Base-by-base conservation (phyloP, 441 rosid genomes). In the Viola pubescens region DNA sequence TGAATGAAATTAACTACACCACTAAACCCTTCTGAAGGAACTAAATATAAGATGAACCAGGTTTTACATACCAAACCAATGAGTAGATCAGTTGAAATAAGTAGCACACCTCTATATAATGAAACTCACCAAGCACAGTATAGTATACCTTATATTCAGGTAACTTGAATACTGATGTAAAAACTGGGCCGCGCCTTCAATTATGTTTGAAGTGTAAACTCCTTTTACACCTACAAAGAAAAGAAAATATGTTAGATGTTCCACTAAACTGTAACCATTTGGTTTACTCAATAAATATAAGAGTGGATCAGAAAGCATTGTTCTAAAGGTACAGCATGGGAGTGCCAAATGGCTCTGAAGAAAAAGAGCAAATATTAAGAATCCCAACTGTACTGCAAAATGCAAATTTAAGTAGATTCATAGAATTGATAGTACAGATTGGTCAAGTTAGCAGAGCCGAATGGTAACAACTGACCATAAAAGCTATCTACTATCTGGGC, bases 141-240 rank as follows among this genome's bases (percentile, higher is more conserved):
- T 52, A 37, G 13, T 67, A 68, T 76, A 89, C 97, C 89, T 81
- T 62, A 51, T 61, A 68, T 71, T 75, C 63, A 81, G 70, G 66
- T 63, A 81, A 73, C 79, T 62, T 53, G 87, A 66, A 76, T 89
- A 92, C 4, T 84, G 82, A 71, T 67, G 67, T 16, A 89, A 61
- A 77, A 84, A 89, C 40, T 37, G 66, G 62, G 77, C 69, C 56
- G 91, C 97, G 64, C 82, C 79, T 69, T 81, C 85, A 48, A 79
- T 77, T 46, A 83, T 79, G 75, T 55, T 78, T 56, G 98, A 89
- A 70, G 84, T 77, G 74, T 89, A 92, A 58, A 74, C 76, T 72
- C 91, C 91, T 80, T 80, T 86, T 43, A 79, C 56, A 67, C 98
- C 98, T 92, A 55, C 61, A 51, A 60, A 42, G 58, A n/a, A 59